Percentiles rank a stretch among this genome's conserved stretches.
phyloP scores from a whole-genome alignment of 1,284 basidiomycete species.

The Pseudozyma sp. region DNA sequence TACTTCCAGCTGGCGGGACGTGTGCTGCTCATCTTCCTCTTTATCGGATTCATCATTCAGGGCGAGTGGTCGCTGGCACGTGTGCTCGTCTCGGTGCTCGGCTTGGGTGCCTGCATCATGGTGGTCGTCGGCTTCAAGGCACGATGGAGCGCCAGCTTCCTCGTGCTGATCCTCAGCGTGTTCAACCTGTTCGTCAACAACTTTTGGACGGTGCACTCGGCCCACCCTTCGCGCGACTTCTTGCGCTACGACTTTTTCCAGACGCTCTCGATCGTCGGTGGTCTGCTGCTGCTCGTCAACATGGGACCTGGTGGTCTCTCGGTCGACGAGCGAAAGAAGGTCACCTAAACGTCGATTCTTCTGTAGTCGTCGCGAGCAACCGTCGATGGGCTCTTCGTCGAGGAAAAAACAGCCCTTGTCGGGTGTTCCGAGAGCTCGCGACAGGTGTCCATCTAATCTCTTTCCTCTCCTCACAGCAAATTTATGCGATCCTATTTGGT shows the following conservation, averaged over 20 bases:
- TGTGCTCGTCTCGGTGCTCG: slow-evolving; percentile 81
- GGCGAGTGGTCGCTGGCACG: slow-evolving; percentile 89
- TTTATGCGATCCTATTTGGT: too few species aligned
- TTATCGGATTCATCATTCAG: slow-evolving; percentile 96
- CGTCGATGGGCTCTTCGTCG: too few species aligned
- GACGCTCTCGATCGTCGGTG: slow-evolving; percentile 88
- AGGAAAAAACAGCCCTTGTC: too few species aligned
- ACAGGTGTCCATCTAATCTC: too few species aligned
- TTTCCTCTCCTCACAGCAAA: too few species aligned
- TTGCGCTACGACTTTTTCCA: slow-evolving; percentile 73
- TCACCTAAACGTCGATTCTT: slow-evolving; percentile 35
- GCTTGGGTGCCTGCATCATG: slow-evolving; percentile 84
- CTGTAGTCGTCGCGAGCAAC: too few species aligned
- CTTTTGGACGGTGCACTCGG: slow-evolving; percentile 92
- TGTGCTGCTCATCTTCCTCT: slow-evolving; percentile 97
- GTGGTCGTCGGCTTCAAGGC: slow-evolving; percentile 99
- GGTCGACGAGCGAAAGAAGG: slow-evolving; percentile 99
- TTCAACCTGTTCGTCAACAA: slow-evolving; percentile 96
- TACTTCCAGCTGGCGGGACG: slow-evolving; percentile 91
- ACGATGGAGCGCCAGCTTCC: slow-evolving; percentile 97
- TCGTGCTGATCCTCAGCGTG: slow-evolving; percentile 87
- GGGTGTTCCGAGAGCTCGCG: too few species aligned
- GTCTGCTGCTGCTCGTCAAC: slow-evolving; percentile 94
- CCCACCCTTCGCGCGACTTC: slow-evolving; percentile 96
- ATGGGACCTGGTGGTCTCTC: slow-evolving; percentile 97